Base-by-base conservation (phyloP, 129 eudicot species). In the Saussurea involucrata region DNA sequence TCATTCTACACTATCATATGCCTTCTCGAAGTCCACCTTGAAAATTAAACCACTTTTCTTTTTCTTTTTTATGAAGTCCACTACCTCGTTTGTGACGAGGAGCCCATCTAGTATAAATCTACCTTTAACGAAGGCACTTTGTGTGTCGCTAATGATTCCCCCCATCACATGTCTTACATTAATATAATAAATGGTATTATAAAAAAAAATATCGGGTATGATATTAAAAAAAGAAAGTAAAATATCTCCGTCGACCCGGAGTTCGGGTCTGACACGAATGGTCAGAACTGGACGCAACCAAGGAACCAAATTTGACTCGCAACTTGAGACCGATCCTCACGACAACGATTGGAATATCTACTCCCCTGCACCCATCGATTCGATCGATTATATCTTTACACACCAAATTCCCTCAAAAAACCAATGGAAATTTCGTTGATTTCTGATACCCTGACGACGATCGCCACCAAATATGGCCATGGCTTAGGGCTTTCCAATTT, bases 361-460 rank as follows among this genome's bases (percentile, higher is more conserved):
- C 15, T 40, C 82, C 49, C 46, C 46, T 42, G 12, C 57, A 57
- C 69, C 32, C 37, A 61, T 29, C 82, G 31, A 29, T 63, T 37
- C 63, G 25, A 44, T 37, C 76, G 20, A 69, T 78, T 63, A 66
- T 37, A 28, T 55, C 32, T 42, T 68, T 46, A 29, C 10, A 55
- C 63, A 2, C 77, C 68, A 29, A 32, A 68, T 21, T 53, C 80
- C 80, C 1, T 33, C 13, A 66, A 76, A 73, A 20, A 15, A 32
- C n/a, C 73, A 21, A 82, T 83, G 86, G 86, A 82, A 21, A 42
- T 82, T 17, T 77, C 86, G 5, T 24, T 77, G 3, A 72, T 83
- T 33, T 67, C 74, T 11, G 86, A 83, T 34, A 78, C 79, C 58
- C 66, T 82, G 24, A 66, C 86, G 20, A 67, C 83, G 32, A 44